Evolutionary conservation across 2,329 filamentous ascomycete species (phyloP), one percentile per base, ranked within the genome.

Genomic region (Alternaria postmessia): DNA sequence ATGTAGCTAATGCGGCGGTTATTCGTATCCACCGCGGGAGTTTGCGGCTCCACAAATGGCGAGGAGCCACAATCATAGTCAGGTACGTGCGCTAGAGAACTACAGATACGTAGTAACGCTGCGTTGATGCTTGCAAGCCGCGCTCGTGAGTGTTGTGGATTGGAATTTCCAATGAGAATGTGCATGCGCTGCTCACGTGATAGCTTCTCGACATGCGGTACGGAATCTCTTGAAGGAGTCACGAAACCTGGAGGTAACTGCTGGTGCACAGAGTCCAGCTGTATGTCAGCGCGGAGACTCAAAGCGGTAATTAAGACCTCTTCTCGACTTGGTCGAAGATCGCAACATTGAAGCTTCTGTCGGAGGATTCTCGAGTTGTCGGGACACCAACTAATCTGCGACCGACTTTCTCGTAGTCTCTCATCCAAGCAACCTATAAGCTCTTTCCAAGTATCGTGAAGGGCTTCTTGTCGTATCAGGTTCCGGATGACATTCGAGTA

Each of bases 401-500:
- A 75, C n/a, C 76, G 70, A 42, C 65, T 73, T 32, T 76, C 74
- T 46, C 69, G 64, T n/a, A 77, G 54, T 14, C 73, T 66, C 46
- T 75, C 72, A 42, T 78, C 72, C 32, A 78, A 42, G 43, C 67
- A 74, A 12, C 62, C 63, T 44, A 78, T 64, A n/a, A 78, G 63
- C 34, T 76, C 74, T 58, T 78, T 78, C 76, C 76, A 78, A 2
- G 72, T 75, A 53, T 77, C 75, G 51, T 76, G 75, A 34, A 75
- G 61, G 4, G 74, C 72, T 56, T 78, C 75, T 57, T 78, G 76
- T 52, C 76, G 70, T 28, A 78, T 75, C 14, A 79, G 57, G 36
- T 79, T 79, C 12, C 75, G 71, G 43, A 79, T 76, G 14, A 77
- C 75, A 34, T 76, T 78, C 16, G 75, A 76, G 57, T 79, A 78